Conservation (phyloP, 805 yeast genomes). For the Starmerella ratchasimensis region DNA sequence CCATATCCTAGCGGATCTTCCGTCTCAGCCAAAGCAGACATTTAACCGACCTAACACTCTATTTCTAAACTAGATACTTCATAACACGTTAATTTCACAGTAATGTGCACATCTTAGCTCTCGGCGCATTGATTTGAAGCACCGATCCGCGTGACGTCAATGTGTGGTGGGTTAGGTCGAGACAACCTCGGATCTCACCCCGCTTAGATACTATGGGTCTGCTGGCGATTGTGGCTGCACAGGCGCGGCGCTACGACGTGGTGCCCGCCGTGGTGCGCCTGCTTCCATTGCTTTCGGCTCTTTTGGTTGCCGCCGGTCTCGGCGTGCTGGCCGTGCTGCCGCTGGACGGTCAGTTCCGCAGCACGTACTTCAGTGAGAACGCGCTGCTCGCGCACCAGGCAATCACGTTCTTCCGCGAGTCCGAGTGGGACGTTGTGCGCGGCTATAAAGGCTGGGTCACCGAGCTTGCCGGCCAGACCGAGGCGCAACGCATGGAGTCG, state of each 20-base stretch:
- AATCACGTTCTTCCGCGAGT: constrained; percentile 75
- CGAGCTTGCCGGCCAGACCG: constrained; percentile 14
- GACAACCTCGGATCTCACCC: too few species aligned
- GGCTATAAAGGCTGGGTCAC: constrained; percentile 62
- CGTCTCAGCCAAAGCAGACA: too few species aligned
- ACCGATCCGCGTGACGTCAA: too few species aligned
- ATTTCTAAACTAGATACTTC: too few species aligned
- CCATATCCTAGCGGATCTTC: too few species aligned
- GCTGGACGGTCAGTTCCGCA: constrained; percentile 63
- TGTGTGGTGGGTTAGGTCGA: too few species aligned
- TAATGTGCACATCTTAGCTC: too few species aligned
- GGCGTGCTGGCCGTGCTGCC: constrained; percentile 53
- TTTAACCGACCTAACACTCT: too few species aligned
- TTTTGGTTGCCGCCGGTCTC: constrained; percentile 31
- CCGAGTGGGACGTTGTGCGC: constrained; percentile 84
- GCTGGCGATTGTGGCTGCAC: constrained; percentile 24
- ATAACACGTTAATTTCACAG: too few species aligned
- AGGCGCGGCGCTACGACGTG: constrained; percentile 23
- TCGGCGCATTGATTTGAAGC: too few species aligned
- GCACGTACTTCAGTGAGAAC: constrained; percentile 84
- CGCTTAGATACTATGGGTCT: constrained; percentile 25
- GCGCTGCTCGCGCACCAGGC: constrained; percentile 97
- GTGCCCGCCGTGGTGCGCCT: constrained; percentile 18
- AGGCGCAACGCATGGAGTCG: constrained; percentile 23
- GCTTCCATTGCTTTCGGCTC: constrained; percentile 24